Percentiles rank a stretch among this genome's conserved stretches.
Evolutionary conservation across 1,284 basidiomycete species (phyloP).

Genomic region (Ceraceosorus guamensis): DNA sequence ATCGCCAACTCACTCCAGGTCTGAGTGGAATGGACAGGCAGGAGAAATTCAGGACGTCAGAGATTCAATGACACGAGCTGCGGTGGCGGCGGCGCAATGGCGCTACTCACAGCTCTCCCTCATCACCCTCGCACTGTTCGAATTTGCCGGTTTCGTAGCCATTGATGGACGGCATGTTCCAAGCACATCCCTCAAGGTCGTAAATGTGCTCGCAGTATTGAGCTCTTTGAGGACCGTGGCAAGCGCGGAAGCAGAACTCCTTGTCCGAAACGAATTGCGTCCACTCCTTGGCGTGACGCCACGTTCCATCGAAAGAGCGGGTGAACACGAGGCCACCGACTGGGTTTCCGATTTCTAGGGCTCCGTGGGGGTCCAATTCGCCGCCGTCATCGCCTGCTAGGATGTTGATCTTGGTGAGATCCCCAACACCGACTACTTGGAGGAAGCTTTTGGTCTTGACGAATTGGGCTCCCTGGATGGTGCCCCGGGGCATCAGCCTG

Average conservation of each 20-base stretch:
- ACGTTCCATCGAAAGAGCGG: slow-evolving; percentile 23
- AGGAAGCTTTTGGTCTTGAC: slow-evolving; percentile 25
- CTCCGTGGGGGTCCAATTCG: slow-evolving; percentile 43
- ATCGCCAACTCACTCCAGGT: no score
- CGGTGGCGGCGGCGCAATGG: no score
- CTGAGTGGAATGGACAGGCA: no score
- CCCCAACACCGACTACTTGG: slow-evolving; percentile 27
- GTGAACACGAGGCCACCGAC: slow-evolving; percentile 42
- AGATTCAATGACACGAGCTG: no score
- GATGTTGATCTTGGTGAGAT: slow-evolving; percentile 49
- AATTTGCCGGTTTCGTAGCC: slow-evolving; percentile 24
- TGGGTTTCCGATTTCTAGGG: slow-evolving; percentile 28
- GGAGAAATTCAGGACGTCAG: no score
- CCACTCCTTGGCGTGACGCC: slow-evolving; percentile 41
- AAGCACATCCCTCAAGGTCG: slow-evolving; percentile 31
- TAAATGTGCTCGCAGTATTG: slow-evolving; percentile 46
- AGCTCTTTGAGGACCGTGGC: slow-evolving; percentile 27
- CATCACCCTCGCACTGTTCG: slow-evolving; percentile 22
- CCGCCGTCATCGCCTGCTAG: slow-evolving; percentile 43
- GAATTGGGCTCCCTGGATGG: slow-evolving; percentile 42
- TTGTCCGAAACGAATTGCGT: slow-evolving; percentile 40
- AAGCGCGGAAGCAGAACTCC: slow-evolving; percentile 46
- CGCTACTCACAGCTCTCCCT: no score
- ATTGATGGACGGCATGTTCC: slow-evolving; percentile 44
- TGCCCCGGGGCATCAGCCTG: slow-evolving; percentile 41